These are phyloP conservation scores for Chlorella ohadii DNA, from an alignment of 139 green algal genomes.

Conservation along the genomic window DNA sequence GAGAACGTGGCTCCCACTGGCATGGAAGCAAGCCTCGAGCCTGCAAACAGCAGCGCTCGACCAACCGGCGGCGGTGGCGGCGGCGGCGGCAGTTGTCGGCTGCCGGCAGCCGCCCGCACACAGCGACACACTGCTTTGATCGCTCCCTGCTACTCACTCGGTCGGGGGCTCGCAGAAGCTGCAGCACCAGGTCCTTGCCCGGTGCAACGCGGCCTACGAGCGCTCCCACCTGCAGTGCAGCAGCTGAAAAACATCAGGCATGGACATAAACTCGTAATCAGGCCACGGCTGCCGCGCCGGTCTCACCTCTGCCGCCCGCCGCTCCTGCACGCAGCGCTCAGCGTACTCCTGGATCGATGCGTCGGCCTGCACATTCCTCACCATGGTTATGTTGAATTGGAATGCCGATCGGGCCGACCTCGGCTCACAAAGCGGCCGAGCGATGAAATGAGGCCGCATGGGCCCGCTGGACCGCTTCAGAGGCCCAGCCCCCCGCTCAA, in stretches of 20 bases:
- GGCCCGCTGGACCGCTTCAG: too few species aligned
- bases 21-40: not conserved
- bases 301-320: not conserved
- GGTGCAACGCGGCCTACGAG: slow-evolving; percentile 29
- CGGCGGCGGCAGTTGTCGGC: not conserved
- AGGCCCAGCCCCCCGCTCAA: too few species aligned
- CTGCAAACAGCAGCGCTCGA: not conserved
- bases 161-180: slow-evolving; percentile 13
- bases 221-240: slow-evolving; percentile 30
- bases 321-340: slow-evolving; percentile 9
- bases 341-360: not conserved
- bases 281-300: too few species aligned
- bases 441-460: too few species aligned
- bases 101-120: not conserved
- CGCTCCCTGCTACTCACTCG: not conserved
- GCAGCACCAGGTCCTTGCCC: slow-evolving; percentile 35
- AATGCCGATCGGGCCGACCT: too few species aligned
- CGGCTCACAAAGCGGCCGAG: too few species aligned
- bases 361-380: not conserved
- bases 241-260: too few species aligned
- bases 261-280: too few species aligned
- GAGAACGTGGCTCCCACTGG: too few species aligned
- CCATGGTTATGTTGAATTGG: not conserved
- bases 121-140: not conserved
- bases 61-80: not conserved